Evolutionary conservation across 2,329 filamentous ascomycete species (phyloP).

Genomic region (Raffaelea deltoideospora): DNA sequence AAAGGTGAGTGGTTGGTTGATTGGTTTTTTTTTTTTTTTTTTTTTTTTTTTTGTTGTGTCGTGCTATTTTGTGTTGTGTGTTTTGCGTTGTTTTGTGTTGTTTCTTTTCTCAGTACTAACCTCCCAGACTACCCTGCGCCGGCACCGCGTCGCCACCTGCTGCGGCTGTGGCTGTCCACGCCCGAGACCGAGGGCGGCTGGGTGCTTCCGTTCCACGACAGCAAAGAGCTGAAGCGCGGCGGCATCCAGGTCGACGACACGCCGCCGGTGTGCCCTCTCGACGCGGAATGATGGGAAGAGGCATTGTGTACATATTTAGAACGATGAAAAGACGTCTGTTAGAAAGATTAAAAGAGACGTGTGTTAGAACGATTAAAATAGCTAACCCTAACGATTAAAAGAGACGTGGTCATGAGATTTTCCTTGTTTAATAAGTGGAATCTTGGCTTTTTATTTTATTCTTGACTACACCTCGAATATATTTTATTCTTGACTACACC

Average conservation of each 20-base stretch:
- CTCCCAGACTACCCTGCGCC: slow-evolving; percentile 40
- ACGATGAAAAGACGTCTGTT: too few relatives aligned
- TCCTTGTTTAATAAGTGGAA: too few relatives aligned
- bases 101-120: neutral
- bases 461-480: too few relatives aligned
- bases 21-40: too few relatives aligned
- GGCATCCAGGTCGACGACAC: slow-evolving; percentile 79
- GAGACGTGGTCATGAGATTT: too few relatives aligned
- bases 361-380: too few relatives aligned
- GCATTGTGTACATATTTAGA: too few relatives aligned
- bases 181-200: slow-evolving; percentile 74
- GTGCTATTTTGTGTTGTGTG: neutral
- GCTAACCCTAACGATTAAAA: too few relatives aligned
- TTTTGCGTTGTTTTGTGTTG: neutral
- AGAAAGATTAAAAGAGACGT: too few relatives aligned
- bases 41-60: neutral
- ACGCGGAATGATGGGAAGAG: slow-evolving; percentile 62
- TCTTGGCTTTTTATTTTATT: too few relatives aligned
- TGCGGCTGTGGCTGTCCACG: slow-evolving; percentile 73
- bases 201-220: slow-evolving; percentile 71
- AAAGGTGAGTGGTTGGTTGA: slow-evolving; percentile 29
- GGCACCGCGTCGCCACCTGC: slow-evolving; percentile 57
- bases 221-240: slow-evolving; percentile 69
- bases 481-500: too few relatives aligned
- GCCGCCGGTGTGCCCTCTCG: slow-evolving; percentile 56